Base-by-base conservation (phyloP, 1,284 basidiomycete species). In the Fistulina hepatica region DNA sequence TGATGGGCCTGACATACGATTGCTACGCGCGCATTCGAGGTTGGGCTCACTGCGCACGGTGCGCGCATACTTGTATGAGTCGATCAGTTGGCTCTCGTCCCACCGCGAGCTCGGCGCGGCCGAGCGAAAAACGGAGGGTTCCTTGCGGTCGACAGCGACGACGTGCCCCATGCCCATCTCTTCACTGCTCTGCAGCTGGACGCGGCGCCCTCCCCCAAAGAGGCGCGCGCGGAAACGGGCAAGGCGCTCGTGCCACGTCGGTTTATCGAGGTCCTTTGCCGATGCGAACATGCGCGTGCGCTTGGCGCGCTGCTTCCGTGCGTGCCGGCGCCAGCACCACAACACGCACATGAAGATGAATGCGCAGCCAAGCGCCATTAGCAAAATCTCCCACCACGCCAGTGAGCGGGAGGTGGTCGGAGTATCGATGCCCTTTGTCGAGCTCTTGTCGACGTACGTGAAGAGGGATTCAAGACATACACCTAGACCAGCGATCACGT, bases 311-410 rank as follows among this genome's bases (percentile, higher is more conserved):
- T 70, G 67, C 50, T 75, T 77, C 53, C 75, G 71, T 28, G 73
- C 73, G 27, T 70, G 72, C 21, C 80, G 67, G 26, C 84, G 73
- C 73, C 76, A 84, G 48, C 66, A 66, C 59, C 73, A 66, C 40
- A 86, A 48, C 44, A 82, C 52, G 27, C 71, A 56, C 25, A 84
- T 42, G 53, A 84, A 80, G 54, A 88, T 77, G 58, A 83, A 79
- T 9, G 77, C 74, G 52, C 80, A 82, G 6, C 83, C 83, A 21
- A 84, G 68, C 1, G 77, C 65, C 79, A 86, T 85, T 42, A 88
- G 68, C 27, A 85, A 63, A 46, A 85, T 85, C 57, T 86, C 65
- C 83, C 84, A 88, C 81, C 82, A 84, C 42, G 63, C 59, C 9
- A 86, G 59, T 26, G 56, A 58, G 9, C 44, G 53, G n/a, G 51